Conservation (phyloP, 257 asterid genomes). For the Penstemon barbatus region DNA sequence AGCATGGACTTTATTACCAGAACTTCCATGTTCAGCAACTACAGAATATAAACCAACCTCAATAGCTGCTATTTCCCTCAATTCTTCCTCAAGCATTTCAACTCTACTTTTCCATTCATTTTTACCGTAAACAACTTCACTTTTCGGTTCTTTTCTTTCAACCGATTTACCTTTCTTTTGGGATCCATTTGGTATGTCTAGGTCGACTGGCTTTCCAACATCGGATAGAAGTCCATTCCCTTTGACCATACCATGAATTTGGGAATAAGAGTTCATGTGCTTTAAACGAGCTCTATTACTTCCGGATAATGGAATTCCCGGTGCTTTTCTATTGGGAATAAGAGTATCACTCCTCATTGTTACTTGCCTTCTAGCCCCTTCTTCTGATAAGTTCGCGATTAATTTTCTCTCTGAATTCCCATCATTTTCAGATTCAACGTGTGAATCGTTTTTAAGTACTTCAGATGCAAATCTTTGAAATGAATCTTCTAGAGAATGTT, state of each 20-base stretch:
- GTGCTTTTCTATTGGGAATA: constrained; percentile 33
- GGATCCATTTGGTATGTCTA: constrained; percentile 34
- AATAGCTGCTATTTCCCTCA: constrained; percentile 75
- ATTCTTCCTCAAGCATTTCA: constrained; percentile 79
- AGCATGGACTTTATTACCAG: constrained; percentile 76
- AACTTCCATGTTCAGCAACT: constrained; percentile 81
- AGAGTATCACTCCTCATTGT: constrained; percentile 40
- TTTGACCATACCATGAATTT: constrained; percentile 36
- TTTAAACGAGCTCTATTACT: constrained; percentile 47
- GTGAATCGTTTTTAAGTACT: constrained; percentile 25
- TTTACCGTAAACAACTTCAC: constrained; percentile 37
- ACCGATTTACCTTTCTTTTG: constrained; percentile 33
- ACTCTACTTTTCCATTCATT: constrained; percentile 52
- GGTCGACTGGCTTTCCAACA: constrained; percentile 43
- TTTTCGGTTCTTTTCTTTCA: constrained; percentile 38
- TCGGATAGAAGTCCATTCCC: constrained; percentile 34
- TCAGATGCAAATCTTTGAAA: constrained; percentile 23
- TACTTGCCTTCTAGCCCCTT: constrained; percentile 35
- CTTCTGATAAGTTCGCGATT: constrained; percentile 32
- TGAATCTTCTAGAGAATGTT: constrained; percentile 28
- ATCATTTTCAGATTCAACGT: constrained; percentile 21
- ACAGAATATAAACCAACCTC: constrained; percentile 81
- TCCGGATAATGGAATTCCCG: constrained; percentile 40
- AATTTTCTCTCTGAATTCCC: constrained; percentile 24
- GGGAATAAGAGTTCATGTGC: constrained; percentile 51